Evolutionary conservation across 169 alveolate species (phyloP).

Genomic region (Cryptosporidium meleagridis): DNA sequence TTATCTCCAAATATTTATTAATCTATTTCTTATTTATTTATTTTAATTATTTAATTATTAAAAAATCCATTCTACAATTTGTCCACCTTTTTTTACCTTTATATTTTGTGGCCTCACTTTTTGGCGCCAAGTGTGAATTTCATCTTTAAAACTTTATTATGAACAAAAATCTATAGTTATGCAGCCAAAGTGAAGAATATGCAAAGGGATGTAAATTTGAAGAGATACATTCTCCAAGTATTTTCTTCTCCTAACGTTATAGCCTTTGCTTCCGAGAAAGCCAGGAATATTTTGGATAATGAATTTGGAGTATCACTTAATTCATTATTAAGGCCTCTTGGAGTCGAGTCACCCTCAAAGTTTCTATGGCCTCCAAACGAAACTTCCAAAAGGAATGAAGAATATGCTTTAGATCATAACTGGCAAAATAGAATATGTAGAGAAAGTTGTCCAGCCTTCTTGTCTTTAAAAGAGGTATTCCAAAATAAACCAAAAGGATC

Average conservation of each 20-base stretch:
- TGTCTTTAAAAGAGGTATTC: slow-evolving; percentile 5
- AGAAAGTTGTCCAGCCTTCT: background rate
- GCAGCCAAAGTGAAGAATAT: slow-evolving; percentile 7
- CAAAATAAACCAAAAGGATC: slow-evolving; percentile 35
- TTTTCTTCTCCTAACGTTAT: slow-evolving; percentile 34
- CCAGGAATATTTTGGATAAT: background rate
- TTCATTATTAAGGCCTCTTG: slow-evolving; percentile 46
- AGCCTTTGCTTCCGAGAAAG: slow-evolving; percentile 52
- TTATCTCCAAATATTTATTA: background rate
- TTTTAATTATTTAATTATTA: background rate
- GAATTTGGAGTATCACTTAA: slow-evolving; percentile 54
- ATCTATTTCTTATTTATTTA: background rate
- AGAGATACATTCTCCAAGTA: slow-evolving; percentile 32
- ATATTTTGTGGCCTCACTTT: slow-evolving; percentile 7
- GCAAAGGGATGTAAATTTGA: slow-evolving; percentile 33
- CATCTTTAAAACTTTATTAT: background rate
- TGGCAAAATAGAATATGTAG: slow-evolving; percentile 34
- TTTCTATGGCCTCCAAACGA: slow-evolving; percentile 54
- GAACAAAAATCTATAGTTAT: background rate
- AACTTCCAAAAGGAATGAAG: background rate
- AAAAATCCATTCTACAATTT: background rate
- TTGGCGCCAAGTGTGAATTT: slow-evolving; percentile 22
- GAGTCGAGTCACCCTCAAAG: slow-evolving; percentile 31
- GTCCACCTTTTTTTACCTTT: background rate
- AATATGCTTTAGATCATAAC: background rate